phyloP scores from a whole-genome alignment of 768 basidiomycete genomes.

The Podaxis carcinomalis region DNA sequence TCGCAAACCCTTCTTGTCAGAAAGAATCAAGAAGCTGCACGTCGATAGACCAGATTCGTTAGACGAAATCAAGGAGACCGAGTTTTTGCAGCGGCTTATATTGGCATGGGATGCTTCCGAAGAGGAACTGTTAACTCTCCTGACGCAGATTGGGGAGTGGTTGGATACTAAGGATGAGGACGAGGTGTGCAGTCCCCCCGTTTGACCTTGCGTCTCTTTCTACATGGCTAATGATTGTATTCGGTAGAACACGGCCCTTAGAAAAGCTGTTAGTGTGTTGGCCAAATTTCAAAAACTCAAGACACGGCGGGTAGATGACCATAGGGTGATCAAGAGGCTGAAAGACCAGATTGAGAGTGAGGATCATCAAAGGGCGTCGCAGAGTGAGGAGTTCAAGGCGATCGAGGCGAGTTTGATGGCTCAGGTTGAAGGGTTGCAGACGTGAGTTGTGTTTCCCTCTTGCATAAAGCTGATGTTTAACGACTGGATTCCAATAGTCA shows the following conservation, averaged over 20 bases:
- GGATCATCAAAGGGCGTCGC: slow-evolving; percentile 24
- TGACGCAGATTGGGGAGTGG: slow-evolving; percentile 49
- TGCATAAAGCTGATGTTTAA: not conserved
- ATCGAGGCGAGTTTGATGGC: slow-evolving; percentile 31
- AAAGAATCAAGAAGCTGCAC: slow-evolving; percentile 63
- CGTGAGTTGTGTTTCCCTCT: slow-evolving; percentile 16
- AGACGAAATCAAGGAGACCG: slow-evolving; percentile 30
- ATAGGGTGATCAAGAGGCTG: slow-evolving; percentile 25
- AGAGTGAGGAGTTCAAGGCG: slow-evolving; percentile 29
- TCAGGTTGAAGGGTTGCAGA: slow-evolving; percentile 28
- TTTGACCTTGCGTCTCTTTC: slow-evolving; percentile 1
- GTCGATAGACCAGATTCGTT: slow-evolving; percentile 44
- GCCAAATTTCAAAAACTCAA: slow-evolving; percentile 34
- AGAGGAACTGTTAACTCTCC: slow-evolving; percentile 30
- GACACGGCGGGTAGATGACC: slow-evolving; percentile 26
- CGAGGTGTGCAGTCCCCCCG: slow-evolving; percentile 25
- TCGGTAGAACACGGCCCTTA: slow-evolving; percentile 21
- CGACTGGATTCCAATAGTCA: not conserved
- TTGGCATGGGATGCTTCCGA: slow-evolving; percentile 37
- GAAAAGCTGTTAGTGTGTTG: slow-evolving; percentile 32
- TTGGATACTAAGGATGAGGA: slow-evolving; percentile 37
- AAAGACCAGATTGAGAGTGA: slow-evolving; percentile 25
- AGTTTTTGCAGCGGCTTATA: slow-evolving; percentile 32
- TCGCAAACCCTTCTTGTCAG: slow-evolving; percentile 53
- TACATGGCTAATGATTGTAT: not conserved